These are phyloP conservation scores for Orbilia ellipsospora DNA, from an alignment of 2,329 filamentous ascomycete species.

Conservation along the genomic window DNA sequence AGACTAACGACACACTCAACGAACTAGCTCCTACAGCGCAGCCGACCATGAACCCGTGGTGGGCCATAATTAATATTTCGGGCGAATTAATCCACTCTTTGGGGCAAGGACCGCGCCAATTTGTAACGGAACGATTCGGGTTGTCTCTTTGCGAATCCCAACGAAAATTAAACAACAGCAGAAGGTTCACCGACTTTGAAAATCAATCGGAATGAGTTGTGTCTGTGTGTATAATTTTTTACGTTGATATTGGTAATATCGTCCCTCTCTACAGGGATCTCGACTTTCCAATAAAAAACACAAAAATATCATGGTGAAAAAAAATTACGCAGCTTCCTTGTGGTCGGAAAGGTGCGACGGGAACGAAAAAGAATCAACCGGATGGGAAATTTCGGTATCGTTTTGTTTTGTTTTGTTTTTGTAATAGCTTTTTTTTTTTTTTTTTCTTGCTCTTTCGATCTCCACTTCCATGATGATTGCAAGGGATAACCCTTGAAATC, in stretches of 20 bases:
- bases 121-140: slow-evolving; percentile 11
- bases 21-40: slow-evolving; percentile 8
- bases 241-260: slow-evolving; percentile 13
- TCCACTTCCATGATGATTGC: slow-evolving; percentile 22
- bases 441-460: slow-evolving; percentile 14
- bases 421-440: slow-evolving; percentile 16
- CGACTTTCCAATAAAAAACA: neutral
- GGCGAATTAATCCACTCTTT: neutral
- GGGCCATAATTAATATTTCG: no score
- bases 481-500: slow-evolving; percentile 39
- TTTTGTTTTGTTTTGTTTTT: neutral
- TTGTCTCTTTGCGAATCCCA: slow-evolving; percentile 1
- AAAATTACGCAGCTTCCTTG: slow-evolving; percentile 36
- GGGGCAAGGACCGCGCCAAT: slow-evolving; percentile 2
- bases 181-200: neutral
- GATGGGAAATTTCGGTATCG: neutral
- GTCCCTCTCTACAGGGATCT: slow-evolving; percentile 14
- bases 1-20: no score
- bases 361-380: neutral
- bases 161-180: neutral
- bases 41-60: slow-evolving; percentile 6
- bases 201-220: neutral
- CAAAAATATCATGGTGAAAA: neutral
- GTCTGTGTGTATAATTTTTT: neutral
- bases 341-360: slow-evolving; percentile 53